Base-by-base conservation (phyloP, 164 flowering plant genomes). In the Nymphaea colorata region DNA sequence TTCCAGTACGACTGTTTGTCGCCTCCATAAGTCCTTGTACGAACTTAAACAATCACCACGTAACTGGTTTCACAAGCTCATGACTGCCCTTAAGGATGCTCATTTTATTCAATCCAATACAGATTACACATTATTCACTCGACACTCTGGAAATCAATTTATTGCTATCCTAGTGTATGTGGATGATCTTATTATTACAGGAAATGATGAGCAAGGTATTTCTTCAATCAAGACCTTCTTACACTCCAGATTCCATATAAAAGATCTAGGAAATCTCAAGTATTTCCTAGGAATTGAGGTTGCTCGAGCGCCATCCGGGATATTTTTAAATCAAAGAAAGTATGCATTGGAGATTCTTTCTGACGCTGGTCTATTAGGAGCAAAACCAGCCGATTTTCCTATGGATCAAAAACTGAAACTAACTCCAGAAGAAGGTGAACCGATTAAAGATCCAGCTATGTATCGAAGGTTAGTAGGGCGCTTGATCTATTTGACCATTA, bases 311-410 rank as follows among this genome's bases (percentile, higher is more conserved):
- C 41, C 3, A 5, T 7, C n/a, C 14, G 59, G 59, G 4, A 66
- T 44, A 25, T 66, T 44, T 6, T 25, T 66, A 15, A 15, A 8
- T 15, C 67, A 45, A 44, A 2, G 67, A 0, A 44, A 66, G 45
- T 66, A 66, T 45, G 17, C 67, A 4, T 11, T 66, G 3, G 67
- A 66, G 25, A 66, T 66, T 66, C 57, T 45, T 12, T 11, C 42
- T 8, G 59, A 66, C 3, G 8, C 6, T 4, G 25, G 59, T 41
- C n/a, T 44, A 5, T 36, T 66, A 16, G 59, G 36, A 44, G 8
- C 59, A 2, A 5, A 5, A 16, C 57, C 42, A 6, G 6, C 25
- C 12, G 55, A 16, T 5, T 66, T 66, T 44, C 59, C 59, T 14
- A 44, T 66, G 67, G 67, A 66, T 3, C 67, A 66, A n/a, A 66